Evolutionary conservation across 2,329 filamentous ascomycete genomes (phyloP), one percentile per base, ranked within the genome.

Genomic region (Microcyclosporella mali): DNA sequence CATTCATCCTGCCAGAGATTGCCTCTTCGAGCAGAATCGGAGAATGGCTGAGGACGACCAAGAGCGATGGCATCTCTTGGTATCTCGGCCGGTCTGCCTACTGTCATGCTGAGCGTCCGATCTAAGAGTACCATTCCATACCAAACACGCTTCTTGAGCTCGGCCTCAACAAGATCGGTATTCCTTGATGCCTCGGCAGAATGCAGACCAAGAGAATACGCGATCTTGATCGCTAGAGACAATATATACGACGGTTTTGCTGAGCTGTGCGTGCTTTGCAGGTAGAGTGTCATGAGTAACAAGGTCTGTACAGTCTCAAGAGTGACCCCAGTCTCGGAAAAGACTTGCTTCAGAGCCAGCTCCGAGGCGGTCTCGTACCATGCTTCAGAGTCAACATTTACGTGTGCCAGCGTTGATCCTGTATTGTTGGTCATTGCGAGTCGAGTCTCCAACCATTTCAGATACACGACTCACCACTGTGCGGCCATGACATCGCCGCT

Each of bases 221-320:
- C 44, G 4, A 42, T 25, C 19, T 39, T 33, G 4, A 39, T 12
- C 3, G 39, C 34, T 9, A 46, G 34, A 25, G 39, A 39, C 38
- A 37, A 35, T 6, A 46, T 18, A 11, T 42, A 18, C 34, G 39
- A 46, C 1, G 31, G 40, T 4, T 33, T 29, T 19, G 19, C 34
- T 2, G 44, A 46, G 32, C 33, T 42, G n/a, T 40, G 39, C 6
- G 39, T 46, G 6, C 39, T 34, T 25, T 46, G 44, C 3, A 46
- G 35, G 15, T 46, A 46, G 2, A 46, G 19, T 6, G 33, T 34
- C 28, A 46, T 41, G 8, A 21, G 16, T 3, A 41, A 30, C 7
- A 46, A 28, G 30, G 33, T 33, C 34, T 46, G 44, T 3, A 33
- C 40, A 16, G 38, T 32, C 37, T 46, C 44, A 3, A 46, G 14